A percentile compares a stretch with the other conserved stretches of the same genome.
Conservation (phyloP, 129 eudicot genomes). For the Artemisia argyi region DNA sequence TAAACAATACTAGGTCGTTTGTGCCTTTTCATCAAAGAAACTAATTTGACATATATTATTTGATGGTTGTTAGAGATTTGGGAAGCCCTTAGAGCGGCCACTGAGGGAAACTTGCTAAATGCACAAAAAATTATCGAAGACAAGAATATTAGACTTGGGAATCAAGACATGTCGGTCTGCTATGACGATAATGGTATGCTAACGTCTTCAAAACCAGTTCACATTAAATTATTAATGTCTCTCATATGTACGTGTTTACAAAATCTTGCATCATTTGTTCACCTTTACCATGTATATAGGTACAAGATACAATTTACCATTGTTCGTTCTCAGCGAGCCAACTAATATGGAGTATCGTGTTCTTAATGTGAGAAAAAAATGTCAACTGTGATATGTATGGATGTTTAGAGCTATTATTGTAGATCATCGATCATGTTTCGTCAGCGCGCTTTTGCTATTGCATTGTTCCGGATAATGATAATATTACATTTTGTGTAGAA, state of each 20-base stretch:
- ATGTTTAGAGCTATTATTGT: too few relatives aligned
- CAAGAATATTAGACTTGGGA: constrained; percentile 3
- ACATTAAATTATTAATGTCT: too few relatives aligned
- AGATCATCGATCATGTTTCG: too few relatives aligned
- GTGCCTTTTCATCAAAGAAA: too few relatives aligned
- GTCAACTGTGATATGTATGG: too few relatives aligned
- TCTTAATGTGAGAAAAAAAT: constrained; percentile 3
- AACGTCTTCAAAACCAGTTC: background rate
- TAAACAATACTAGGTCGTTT: too few relatives aligned
- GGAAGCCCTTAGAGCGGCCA: constrained; percentile 14
- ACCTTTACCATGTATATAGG: background rate
- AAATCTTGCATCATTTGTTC: background rate
- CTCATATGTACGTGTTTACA: background rate
- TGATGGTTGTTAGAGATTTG: constrained; percentile 19
- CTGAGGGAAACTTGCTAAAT: background rate
- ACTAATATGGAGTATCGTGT: constrained; percentile 19
- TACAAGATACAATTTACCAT: constrained; percentile 29
- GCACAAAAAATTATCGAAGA: constrained; percentile 23
- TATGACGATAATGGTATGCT: constrained; percentile 19
- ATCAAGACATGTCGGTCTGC: constrained; percentile 6
- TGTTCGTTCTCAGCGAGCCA: constrained; percentile 19
- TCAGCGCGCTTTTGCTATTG: too few relatives aligned
- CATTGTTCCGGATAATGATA: too few relatives aligned
- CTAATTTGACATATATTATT: too few relatives aligned
- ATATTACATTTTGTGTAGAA: too few relatives aligned